Conservation (phyloP, 179 eudicot genomes). For the Drosera spatulata region DNA sequence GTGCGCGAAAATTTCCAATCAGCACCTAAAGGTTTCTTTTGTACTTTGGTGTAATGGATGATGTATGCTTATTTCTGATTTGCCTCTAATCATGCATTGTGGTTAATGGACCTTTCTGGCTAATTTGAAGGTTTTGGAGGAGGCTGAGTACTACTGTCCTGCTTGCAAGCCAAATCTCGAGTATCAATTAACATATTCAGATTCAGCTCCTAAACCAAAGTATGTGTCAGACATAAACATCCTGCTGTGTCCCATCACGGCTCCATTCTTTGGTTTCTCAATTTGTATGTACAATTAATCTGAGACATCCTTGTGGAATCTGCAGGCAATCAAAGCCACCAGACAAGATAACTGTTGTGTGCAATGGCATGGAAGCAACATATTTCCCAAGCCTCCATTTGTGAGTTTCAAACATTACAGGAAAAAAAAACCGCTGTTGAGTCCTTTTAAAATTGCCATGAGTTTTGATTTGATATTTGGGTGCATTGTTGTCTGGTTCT, state of each 20-base stretch:
- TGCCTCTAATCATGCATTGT: background rate
- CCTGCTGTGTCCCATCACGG: background rate
- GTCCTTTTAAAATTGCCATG: too few species aligned
- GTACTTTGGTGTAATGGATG: slow-evolving; percentile 1
- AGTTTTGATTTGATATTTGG: background rate
- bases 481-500: background rate
- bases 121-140: slow-evolving; percentile 45
- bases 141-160: slow-evolving; percentile 71
- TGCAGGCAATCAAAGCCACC: slow-evolving; percentile 32
- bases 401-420: slow-evolving; percentile 37
- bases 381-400: slow-evolving; percentile 64
- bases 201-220: slow-evolving; percentile 28
- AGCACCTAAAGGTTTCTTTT: slow-evolving; percentile 60
- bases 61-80: slow-evolving; percentile 1
- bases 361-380: slow-evolving; percentile 77
- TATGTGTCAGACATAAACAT: slow-evolving; percentile 12
- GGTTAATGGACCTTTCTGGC: background rate
- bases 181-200: slow-evolving; percentile 22
- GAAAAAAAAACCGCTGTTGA: background rate
- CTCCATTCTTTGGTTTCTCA: background rate
- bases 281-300: slow-evolving; percentile 1
- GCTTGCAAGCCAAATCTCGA: slow-evolving; percentile 49
- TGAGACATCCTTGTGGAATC: slow-evolving; percentile 15
- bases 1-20: slow-evolving; percentile 58
- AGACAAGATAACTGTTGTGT: slow-evolving; percentile 58